Base-by-base conservation (phyloP, 192 early-diverging fungal genomes). In the Coemansia sp. region DNA sequence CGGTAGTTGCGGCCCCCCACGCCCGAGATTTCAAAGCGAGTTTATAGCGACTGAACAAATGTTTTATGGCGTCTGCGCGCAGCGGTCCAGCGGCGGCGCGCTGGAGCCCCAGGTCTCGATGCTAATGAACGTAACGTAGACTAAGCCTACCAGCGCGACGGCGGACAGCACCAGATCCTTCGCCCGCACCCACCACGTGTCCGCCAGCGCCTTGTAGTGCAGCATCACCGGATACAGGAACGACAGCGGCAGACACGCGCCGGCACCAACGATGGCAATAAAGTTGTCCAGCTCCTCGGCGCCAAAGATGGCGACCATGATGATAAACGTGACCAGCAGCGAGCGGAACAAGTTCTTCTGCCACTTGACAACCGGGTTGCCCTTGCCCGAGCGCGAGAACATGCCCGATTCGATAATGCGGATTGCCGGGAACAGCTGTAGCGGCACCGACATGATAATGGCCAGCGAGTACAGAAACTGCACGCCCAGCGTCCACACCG, bases 361-460 rank as follows among this genome's bases (percentile, higher is more conserved):
- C 88, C 84, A 86, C 70, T 97, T 95, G 60, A 95, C 87, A 20
- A 83, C 48, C 10, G 52, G 76, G 53, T 84, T 84, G 56, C 79
- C 67, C 65, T 95, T 95, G 45, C 94, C 94, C 19, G 87, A 88
- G 59, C 83, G 75, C 8, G 83, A 73, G 49, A 94, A 95, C n/a
- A 95, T 38, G 14, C 82, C 90, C 31, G 84, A 85, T 59, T 97
- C 93, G 51, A 87, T 86, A 62, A 98, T 98, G 51, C 91, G 87
- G 55, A 95, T 91, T 7, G 91, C 88, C 0, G 95, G 93, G 72
- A 96, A 98, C 42, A 94, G 79, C 41, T 89, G 88, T 31, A 98
- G 75, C 2, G 95, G 95, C 42, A 95, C 93, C 8, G 92, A 93
- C 22, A 96, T 78, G 74, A 92, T 84, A 56, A 98, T 98, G 19